Base-by-base conservation (phyloP, 2,329 filamentous ascomycete genomes). In the Pseudopyricularia cyperi region DNA sequence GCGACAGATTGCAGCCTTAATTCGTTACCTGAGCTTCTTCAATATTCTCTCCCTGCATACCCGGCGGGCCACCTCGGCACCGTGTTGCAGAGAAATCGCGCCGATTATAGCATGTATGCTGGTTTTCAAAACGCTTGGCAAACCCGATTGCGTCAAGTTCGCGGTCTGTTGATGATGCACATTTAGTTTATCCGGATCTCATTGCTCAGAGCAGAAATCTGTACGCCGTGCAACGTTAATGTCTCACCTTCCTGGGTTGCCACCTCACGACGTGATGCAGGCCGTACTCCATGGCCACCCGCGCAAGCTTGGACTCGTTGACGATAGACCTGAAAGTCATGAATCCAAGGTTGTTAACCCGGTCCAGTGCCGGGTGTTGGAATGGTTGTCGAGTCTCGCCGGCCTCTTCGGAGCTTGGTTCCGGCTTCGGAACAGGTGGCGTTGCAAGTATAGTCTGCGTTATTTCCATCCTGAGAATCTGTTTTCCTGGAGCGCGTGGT, bases 71-170 rank as follows among this genome's bases (percentile, higher is more conserved):
- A 86, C 78, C 46, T 83, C 82, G 35, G 85, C 86, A 47, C 93
- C 93, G 59, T 86, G 82, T 66, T 96, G 89, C 62, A 98, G 71
- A n/a, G 89, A 83, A 51, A 98, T 68, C 11, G 93, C 93, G 22
- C 93, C 93, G 46, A 97, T 71, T 52, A 98, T 85, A 46, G 90
- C 88, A 64, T 89, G 88, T 52, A 98, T 61, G 3, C 88, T 80
- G 55, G 89, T 83, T 48, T 85, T 79, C 52, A 95, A 71, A 24
- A 97, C 83, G 4, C 83, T 73, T 26, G 87, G 78, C 28, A 85
- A 67, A 58, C 93, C 93, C 0, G 89, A 95, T 17, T 72, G 70
- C 50, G 76, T 66, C 52, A 95, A 74, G 59, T 89, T 83, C 55
- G 83, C 72, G 22, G 82, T 77, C 76, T 79, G 51, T 24, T 24